Conservation (phyloP, 2,329 filamentous ascomycete species). For the Ambrosiella beaveri region DNA sequence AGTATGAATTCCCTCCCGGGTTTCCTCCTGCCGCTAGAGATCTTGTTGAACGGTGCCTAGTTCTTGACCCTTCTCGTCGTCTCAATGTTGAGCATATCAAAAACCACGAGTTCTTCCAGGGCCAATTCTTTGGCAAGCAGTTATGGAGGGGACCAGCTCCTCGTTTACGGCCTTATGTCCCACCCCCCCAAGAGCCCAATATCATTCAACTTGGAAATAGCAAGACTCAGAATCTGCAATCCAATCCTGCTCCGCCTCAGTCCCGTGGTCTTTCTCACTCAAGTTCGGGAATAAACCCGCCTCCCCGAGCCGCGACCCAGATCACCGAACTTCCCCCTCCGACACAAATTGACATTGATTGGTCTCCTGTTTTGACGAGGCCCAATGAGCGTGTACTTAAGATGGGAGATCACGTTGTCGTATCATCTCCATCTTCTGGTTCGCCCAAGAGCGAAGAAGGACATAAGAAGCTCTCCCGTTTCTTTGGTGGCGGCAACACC, state of each 20-base stretch:
- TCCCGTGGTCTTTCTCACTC: constrained; percentile 3
- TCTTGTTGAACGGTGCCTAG: constrained; percentile 74
- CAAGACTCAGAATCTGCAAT: not conserved
- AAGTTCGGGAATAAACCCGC: not conserved
- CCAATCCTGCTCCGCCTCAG: not conserved
- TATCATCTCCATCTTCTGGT: constrained; percentile 58
- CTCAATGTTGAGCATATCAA: constrained; percentile 92
- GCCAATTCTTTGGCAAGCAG: constrained; percentile 63
- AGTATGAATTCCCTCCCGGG: constrained; percentile 81
- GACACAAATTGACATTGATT: constrained; percentile 92
- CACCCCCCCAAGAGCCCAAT: constrained; percentile 55
- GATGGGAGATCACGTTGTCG: constrained; percentile 75
- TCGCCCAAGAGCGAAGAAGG: constrained; percentile 54
- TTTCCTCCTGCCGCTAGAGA: constrained; percentile 79
- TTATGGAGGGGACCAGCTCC: constrained; percentile 87
- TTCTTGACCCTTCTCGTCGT: constrained; percentile 69
- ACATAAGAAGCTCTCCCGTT: constrained; percentile 80
- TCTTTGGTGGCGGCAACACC: constrained; percentile 77
- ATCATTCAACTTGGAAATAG: constrained; percentile 44
- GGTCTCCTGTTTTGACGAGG: constrained; percentile 85
- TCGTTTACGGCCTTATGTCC: constrained; percentile 65
- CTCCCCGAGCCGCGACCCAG: not conserved
- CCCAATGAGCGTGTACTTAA: constrained; percentile 90
- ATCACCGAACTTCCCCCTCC: constrained; percentile 95
- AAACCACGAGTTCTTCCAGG: constrained; percentile 88